Base-by-base conservation (phyloP, 2,329 filamentous ascomycete genomes). In the Truncatella angustata region DNA sequence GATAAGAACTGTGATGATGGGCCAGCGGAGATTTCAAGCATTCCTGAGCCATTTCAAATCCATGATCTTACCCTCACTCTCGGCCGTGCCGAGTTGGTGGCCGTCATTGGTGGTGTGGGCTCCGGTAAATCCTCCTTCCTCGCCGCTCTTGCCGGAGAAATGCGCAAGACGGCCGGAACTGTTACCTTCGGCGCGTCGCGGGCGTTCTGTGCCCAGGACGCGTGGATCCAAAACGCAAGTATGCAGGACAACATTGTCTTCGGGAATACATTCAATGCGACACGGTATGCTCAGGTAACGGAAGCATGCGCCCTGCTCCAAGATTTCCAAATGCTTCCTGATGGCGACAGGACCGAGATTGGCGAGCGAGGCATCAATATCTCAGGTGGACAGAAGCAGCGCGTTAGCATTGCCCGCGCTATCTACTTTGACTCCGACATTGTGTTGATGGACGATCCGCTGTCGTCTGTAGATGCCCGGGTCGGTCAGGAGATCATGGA, bases 341-440 rank as follows among this genome's bases (percentile, higher is more conserved):
- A 88, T 52, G 89, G 91, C 12, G 94, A 97, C 62, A 71, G 81
- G 60, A 99, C 93, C 0, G 93, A 97, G 68, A 96, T 97, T 63
- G 94, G 93, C 23, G 94, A 97, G 69, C 85, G 91, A 55, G 93
- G 94, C 49, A 97, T 97, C 63, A 97, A 91, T 1, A 88, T 97
- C 1, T 96, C 91, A 16, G 93, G 94, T 52, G 93, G 93, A 2
- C 93, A 97, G 70, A 97, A 97, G 70, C 93, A 97, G 69, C 85
- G 94, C 9, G 76, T 97, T 59, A 97, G 97, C 66, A 97, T 97
- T 63, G 94, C 94, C 16, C 82, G 94, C 45, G 84, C 85, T 54
- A 87, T 88, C 58, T 80, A 92, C 72, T 88, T 86, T 54, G 77
- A 87, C 55, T 79, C 85, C 10, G 83, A 87, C 52, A 80, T 88